Percentiles rank a stretch among this genome's conserved stretches.
Conservation (phyloP, 768 basidiomycete genomes). For the Pluteus cervinus region DNA sequence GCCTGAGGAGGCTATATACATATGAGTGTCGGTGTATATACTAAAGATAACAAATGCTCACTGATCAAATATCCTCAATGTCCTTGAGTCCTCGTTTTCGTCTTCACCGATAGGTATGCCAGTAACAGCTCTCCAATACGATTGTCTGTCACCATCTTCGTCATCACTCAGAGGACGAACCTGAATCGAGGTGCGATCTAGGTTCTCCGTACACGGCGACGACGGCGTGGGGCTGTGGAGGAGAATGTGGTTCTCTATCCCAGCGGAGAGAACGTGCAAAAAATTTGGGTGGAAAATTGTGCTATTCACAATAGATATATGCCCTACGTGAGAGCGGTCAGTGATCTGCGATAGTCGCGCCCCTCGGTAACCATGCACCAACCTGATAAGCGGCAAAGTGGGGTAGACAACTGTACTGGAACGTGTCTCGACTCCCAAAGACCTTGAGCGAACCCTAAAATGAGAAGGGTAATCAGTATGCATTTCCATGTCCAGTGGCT, state of each 20-base stretch:
- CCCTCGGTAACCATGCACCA: not conserved
- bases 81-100: constrained; percentile 24
- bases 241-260: constrained; percentile 64
- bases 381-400: constrained; percentile 58
- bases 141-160: constrained; percentile 24
- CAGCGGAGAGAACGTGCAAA: constrained; percentile 61
- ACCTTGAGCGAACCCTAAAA: constrained; percentile 41
- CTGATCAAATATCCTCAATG: constrained; percentile 71
- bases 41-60: constrained; percentile 34
- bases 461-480: not conserved
- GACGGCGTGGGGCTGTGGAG: constrained; percentile 61
- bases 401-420: constrained; percentile 59
- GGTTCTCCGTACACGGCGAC: constrained; percentile 45
- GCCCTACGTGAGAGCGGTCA: constrained; percentile 34
- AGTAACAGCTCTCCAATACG: constrained; percentile 30
- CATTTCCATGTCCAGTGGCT: constrained; percentile 9
- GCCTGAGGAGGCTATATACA: constrained; percentile 6
- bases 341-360: not conserved
- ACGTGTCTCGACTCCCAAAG: constrained; percentile 37
- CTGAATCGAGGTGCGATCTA: constrained; percentile 38
- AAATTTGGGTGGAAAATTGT: constrained; percentile 67
- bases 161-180: constrained; percentile 40
- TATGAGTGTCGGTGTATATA: constrained; percentile 1
- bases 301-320: constrained; percentile 74
- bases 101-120: constrained; percentile 21